phyloP scores from a whole-genome alignment of 2,329 filamentous ascomycete species.

The Cordyceps fumosorosea region DNA sequence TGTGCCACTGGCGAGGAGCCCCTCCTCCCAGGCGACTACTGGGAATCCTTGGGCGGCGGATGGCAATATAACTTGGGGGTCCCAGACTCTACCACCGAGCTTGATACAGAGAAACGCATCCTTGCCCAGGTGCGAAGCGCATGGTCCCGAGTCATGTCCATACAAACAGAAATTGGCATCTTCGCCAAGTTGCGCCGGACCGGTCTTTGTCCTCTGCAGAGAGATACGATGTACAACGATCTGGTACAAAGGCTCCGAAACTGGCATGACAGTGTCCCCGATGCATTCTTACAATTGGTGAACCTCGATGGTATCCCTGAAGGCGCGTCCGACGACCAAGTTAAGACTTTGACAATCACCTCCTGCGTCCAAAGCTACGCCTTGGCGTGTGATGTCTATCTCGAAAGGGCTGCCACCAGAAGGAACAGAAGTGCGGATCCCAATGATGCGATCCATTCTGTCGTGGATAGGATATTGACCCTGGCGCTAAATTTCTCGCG shows the following conservation, averaged over 20 bases:
- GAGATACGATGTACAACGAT: constrained; percentile 11
- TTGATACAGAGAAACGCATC: constrained; percentile 3
- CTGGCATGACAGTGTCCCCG: constrained; percentile 16
- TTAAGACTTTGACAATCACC: constrained; percentile 12
- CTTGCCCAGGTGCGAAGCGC: constrained; percentile 16
- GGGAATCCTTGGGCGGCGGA: constrained; percentile 29
- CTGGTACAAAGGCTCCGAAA: constrained; percentile 11
- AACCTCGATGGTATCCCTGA: background rate
- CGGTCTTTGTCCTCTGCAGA: constrained; percentile 1
- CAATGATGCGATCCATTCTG: background rate
- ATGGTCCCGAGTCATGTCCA: constrained; percentile 18
- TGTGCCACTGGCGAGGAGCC: constrained; percentile 31
- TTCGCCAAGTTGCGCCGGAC: constrained; percentile 12
- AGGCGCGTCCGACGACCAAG: constrained; percentile 4
- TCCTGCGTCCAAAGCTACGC: constrained; percentile 15
- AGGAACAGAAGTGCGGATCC: background rate
- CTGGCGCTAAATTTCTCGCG: constrained; percentile 12
- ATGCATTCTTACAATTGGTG: constrained; percentile 11
- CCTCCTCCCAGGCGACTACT: constrained; percentile 30
- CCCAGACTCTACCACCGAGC: constrained; percentile 13
- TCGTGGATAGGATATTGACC: background rate
- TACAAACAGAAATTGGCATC: constrained; percentile 16
- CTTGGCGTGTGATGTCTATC: constrained; percentile 13
- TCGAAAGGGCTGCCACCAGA: constrained; percentile 12
- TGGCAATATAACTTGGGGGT: constrained; percentile 28